A percentile compares a stretch with the other conserved stretches of the same genome.
These are phyloP conservation scores for Mortierella sp. DNA, from an alignment of 371 early-diverging fungal genomes.

Conservation along the genomic window DNA sequence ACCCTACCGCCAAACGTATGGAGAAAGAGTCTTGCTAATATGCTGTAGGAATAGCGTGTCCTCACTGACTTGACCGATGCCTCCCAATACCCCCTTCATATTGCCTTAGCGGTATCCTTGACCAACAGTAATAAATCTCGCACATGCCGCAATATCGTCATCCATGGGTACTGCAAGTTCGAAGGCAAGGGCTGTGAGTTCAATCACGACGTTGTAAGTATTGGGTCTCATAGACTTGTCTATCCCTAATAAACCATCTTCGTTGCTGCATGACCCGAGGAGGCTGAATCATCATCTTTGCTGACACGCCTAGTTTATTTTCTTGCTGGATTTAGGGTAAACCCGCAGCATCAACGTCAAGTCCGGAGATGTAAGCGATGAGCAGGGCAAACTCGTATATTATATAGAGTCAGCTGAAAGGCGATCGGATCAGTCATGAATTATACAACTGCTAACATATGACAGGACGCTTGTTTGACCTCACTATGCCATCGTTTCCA, in stretches of 20 bases:
- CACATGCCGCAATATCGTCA: constrained; percentile 84
- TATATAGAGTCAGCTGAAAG: neutral
- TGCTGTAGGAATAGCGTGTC: constrained; percentile 4
- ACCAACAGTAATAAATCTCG: constrained; percentile 63
- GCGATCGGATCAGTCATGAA: neutral
- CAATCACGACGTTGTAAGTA: constrained; percentile 78
- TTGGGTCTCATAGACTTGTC: neutral
- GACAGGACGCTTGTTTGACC: neutral
- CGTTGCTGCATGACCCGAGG: too few species aligned
- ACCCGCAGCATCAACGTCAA: constrained; percentile 47
- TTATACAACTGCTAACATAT: neutral
- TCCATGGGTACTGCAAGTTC: constrained; percentile 89
- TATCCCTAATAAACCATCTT: neutral
- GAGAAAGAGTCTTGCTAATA: constrained; percentile 1
- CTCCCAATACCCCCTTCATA: constrained; percentile 2
- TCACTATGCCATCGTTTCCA: neutral
- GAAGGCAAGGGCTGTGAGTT: constrained; percentile 90
- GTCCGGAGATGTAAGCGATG: constrained; percentile 69
- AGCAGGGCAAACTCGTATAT: neutral
- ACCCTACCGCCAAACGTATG: constrained; percentile 60
- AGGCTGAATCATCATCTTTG: neutral
- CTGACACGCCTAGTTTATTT: neutral
- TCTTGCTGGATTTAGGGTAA: constrained; percentile 23
- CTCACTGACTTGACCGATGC: constrained; percentile 1
- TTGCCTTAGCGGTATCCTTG: constrained; percentile 43